Base-by-base conservation (phyloP, 148 eudicot genomes). In the Nepenthes mirabilis region DNA sequence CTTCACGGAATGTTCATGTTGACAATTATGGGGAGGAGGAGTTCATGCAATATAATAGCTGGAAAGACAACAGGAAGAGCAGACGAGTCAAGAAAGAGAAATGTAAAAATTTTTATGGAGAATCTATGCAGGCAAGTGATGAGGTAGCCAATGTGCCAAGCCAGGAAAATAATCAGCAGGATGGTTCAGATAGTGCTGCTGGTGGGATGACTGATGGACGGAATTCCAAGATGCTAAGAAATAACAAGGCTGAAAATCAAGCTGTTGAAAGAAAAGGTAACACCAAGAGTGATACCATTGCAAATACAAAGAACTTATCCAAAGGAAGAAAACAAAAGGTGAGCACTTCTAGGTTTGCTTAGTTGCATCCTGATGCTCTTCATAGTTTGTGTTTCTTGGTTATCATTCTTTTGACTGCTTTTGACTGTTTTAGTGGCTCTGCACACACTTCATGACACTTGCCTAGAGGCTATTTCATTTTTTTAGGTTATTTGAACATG, bases 311-410 rank as follows among this genome's bases (percentile, higher is more conserved):
- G 78, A 79, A 62, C 52, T 54, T 87, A 36, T 65, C 87, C 11
- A 82, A 76, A 75, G 95, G 91, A 76, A 76, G 72, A 73, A 93
- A 84, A 74, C 82, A 84, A 40, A 89, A 86, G 98, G 97, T 91
- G 34, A 72, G 14, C 23, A 54, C 34, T 23, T 52, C 14, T 43
- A 8, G 48, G 52, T 55, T 62, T 47, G 37, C 9, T 67, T 13
- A 33, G 11, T 59, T 12, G 36, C 40, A 34, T 9, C 14, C 37
- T 58, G 33, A 37, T 48, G 53, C 47, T 35, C 10, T 55, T 35
- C 14, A 12, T 55, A 62, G 55, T 61, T 33, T 14, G n/a, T 1
- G 47, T 36, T 72, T 48, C 1, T 5, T 52, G 23, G 13, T 4
- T 5, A 11, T 3, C 5, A 32, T 48, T 63, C 1, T 1, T 8